phyloP scores from a whole-genome alignment of 208 protist genomes.

The Tritrichomonas musculus region DNA sequence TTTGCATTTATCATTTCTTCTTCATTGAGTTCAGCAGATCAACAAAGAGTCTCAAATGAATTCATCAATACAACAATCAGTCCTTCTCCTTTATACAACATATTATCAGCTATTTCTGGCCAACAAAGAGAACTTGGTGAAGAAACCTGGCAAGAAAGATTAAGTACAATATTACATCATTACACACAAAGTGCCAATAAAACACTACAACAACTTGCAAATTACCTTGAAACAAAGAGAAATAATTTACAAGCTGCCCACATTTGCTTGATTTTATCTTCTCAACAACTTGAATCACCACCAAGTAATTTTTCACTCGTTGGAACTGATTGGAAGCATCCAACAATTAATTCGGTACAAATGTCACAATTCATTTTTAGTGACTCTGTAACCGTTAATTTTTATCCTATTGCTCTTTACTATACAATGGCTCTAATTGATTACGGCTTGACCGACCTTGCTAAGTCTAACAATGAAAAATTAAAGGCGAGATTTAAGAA shows the following conservation, averaged over 20 bases:
- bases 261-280: not conserved
- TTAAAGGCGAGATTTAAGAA: not conserved
- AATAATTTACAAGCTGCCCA: not conserved
- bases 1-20: not conserved
- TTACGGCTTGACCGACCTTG: not conserved
- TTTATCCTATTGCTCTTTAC: not conserved
- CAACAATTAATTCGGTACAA: not conserved
- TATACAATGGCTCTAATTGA: conserved; percentile 3
- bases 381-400: not conserved
- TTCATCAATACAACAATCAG: not conserved
- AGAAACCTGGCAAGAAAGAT: not conserved
- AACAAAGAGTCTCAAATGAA: not conserved
- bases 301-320: not conserved
- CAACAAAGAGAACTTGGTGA: not conserved
- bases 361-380: not conserved
- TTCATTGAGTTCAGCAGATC: not conserved
- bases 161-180: not conserved
- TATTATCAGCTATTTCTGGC: not conserved
- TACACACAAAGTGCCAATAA: not conserved
- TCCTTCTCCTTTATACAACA: not conserved
- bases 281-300: not conserved
- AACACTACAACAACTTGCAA: not conserved
- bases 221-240: not conserved
- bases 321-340: not conserved
- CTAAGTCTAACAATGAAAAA: not conserved